Evolutionary conservation across 148 eudicot species (phyloP), one percentile per base, ranked within the genome.

Genomic region (Spergularia bocconei): DNA sequence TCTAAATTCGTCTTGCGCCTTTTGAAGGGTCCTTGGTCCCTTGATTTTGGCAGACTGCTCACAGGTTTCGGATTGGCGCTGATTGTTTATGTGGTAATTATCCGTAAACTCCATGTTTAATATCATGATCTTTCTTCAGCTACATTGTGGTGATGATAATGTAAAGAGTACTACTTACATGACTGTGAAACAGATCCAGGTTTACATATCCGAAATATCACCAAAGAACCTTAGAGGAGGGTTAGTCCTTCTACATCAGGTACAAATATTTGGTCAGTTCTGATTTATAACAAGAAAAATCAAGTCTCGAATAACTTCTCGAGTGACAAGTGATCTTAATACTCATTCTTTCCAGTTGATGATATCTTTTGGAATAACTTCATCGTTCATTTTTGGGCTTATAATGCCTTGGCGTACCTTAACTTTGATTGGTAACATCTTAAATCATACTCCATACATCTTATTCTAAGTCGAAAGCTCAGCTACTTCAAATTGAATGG

Each of bases 201-300:
- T 86, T 47, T 90, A 87, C 73, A 64, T 90, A 23, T 87, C 90
- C 7, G 91, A 88, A 75, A 85, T 88, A 33, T 67, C 91, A 47
- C 93, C 93, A 21, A 82, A 73, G 62, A 82, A 86, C 54, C 76
- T 84, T 61, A 85, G 91, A 23, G 91, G 93, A 63, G 89, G 83
- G 11, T 56, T 56, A 38, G 83, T 72, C 64, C 75, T 83, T 72
- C 71, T 77, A 11, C 75, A 67, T 67, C 82, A 79, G 85, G 85
- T 83, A 70, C 55, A 11, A 21, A 69, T 19, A 53, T 17, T 21
- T 41, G 2, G 0, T 77, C 15, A 2, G 33, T 0, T 19, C 16
- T 58, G 55, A 13, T 1, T 36, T 17, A 13, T 11, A 21, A 11
- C 11, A 2, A 75, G 7, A 2, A 3, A 5, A 41, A 5, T 67